phyloP scores from a whole-genome alignment of 805 yeast species.

The Wickerhamiella musiphila region DNA sequence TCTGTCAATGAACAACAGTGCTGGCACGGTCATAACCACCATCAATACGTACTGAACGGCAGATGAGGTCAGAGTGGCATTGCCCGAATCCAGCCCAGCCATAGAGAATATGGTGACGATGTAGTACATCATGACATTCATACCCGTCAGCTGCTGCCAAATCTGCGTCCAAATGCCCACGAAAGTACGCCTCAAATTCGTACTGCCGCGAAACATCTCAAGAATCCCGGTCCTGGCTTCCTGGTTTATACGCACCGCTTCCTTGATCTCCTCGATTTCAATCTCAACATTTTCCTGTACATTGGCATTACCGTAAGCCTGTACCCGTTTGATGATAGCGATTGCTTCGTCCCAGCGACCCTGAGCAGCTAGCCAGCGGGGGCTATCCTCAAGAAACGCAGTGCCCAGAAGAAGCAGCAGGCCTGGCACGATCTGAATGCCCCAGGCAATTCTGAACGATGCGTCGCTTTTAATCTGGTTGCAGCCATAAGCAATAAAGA shows the following conservation, averaged over 20 bases:
- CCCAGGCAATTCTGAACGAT: constrained; percentile 61
- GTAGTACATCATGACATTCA: constrained; percentile 55
- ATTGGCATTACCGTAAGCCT: constrained; percentile 18
- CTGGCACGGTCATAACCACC: constrained; percentile 39
- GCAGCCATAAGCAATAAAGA: constrained; percentile 37
- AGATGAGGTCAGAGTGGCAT: constrained; percentile 36
- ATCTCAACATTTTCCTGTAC: constrained; percentile 30
- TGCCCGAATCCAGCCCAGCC: constrained; percentile 25
- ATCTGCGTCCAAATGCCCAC: constrained; percentile 23
- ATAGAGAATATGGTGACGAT: constrained; percentile 38
- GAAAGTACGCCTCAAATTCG: constrained; percentile 15
- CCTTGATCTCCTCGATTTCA: constrained; percentile 43
- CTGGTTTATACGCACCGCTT: constrained; percentile 37
- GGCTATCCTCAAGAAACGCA: constrained; percentile 55
- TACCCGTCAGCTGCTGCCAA: constrained; percentile 56
- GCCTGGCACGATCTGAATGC: constrained; percentile 55
- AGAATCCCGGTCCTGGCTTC: constrained; percentile 29
- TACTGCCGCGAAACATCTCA: constrained; percentile 31
- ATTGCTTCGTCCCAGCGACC: constrained; percentile 41
- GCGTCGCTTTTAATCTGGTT: constrained; percentile 27
- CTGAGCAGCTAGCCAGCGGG: constrained; percentile 48
- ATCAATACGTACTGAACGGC: constrained; percentile 33
- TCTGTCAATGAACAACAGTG: constrained; percentile 35
- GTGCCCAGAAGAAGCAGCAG: constrained; percentile 40
- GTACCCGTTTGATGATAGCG: constrained; percentile 33